These are phyloP conservation scores for Aspergillus novoparasiticus DNA, from an alignment of 2,329 filamentous ascomycete species.

Conservation along the genomic window DNA sequence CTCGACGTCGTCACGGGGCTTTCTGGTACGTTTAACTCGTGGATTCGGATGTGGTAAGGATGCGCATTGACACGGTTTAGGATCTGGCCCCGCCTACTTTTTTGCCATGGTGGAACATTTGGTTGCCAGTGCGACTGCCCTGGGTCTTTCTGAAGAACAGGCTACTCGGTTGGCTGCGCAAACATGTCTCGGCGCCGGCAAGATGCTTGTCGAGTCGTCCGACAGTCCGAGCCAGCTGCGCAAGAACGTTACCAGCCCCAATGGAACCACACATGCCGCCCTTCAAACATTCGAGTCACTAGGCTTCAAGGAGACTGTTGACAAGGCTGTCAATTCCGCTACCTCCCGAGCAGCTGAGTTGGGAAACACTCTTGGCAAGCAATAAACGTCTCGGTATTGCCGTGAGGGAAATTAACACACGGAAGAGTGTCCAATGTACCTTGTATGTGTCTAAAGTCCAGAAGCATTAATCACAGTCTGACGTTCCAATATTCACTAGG, in stretches of 20 bases:
- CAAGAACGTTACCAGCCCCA: constrained; percentile 40
- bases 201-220: constrained; percentile 35
- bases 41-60: background rate
- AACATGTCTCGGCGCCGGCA: constrained; percentile 39
- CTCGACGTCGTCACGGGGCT: constrained; percentile 40
- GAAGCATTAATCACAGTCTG: background rate
- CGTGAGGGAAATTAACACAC: background rate
- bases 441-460: background rate
- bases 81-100: constrained; percentile 41
- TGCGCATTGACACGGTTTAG: constrained; percentile 17
- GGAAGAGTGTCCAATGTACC: background rate
- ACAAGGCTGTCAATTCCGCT: constrained; percentile 37
- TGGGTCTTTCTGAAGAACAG: constrained; percentile 36
- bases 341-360: constrained; percentile 35
- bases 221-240: constrained; percentile 35
- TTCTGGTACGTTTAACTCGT: constrained; percentile 29
- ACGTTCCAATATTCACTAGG: background rate
- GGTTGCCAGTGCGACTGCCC: constrained; percentile 33
- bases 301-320: constrained; percentile 32
- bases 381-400: constrained; percentile 4
- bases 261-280: constrained; percentile 38
- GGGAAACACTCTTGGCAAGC: constrained; percentile 27
- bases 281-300: constrained; percentile 34
- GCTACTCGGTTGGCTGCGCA: constrained; percentile 36
- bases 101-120: constrained; percentile 42